Base-by-base conservation (phyloP, 179 eudicot species). In the Heliamphora pulchella region DNA sequence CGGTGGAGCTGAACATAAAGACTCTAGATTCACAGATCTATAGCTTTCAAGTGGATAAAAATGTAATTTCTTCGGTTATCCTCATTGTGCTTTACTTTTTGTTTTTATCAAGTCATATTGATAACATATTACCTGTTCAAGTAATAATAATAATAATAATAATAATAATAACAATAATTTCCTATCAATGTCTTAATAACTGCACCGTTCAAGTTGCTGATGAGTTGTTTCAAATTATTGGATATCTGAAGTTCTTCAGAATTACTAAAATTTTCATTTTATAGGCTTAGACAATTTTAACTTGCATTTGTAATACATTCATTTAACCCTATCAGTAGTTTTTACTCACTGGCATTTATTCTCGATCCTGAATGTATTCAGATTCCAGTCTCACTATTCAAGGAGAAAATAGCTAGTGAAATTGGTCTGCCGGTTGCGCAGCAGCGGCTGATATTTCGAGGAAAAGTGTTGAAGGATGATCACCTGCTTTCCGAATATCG, bases 391-490 rank as follows among this genome's bases (percentile, higher is more conserved):
- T 89, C 89, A 62, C 86, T 87, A 66, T 94, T 96, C 77, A 96
- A 96, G 89, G 96, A 87, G 86, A 90, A 88, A 76, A 85, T 96
- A 81, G 98, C 98, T 18, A 83, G 84, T 82, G 84, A 92, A 88
- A 79, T 86, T 83, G 94, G 94, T 76, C 84, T 94, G 43, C 97
- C 99, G 41, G 94, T 94, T 82, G 94, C 79, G 75, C 99, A 92
- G 85, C 98, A 96, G 76, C 90, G 98, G 31, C 89, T 96, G 76
- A 96, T 96, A 78, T 96, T 94, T 79, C 89, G 97, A 88, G 99
- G 98, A 70, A 96, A 92, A 87, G 98, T 96, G 71, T 67, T 96
- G 86, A 96, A 94, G 86, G 99, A 96, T 85, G 91, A 94, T 71
- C 93, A 88, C 82, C 85, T 80, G 72, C 90, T 96, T 65, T 90